Evolutionary conservation across 1,284 basidiomycete species (phyloP).

Genomic region (Schizopora paradoxa): DNA sequence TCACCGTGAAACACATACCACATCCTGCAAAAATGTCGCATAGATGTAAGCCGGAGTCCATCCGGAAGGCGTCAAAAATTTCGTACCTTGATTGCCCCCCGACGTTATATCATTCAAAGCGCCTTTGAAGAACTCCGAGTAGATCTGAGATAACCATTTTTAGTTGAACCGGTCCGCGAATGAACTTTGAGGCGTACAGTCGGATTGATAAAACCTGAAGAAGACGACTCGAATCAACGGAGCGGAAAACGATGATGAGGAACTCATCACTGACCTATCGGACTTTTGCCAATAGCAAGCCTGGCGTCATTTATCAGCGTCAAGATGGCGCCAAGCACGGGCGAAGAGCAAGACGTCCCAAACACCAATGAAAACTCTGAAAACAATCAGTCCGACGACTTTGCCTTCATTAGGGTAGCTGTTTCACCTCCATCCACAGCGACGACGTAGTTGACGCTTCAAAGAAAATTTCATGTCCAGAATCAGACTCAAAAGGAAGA

Average conservation of each 20-base stretch:
- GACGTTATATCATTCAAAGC: slow-evolving; percentile 46
- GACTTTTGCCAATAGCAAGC: slow-evolving; percentile 30
- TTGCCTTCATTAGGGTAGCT: slow-evolving; percentile 22
- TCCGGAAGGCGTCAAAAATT: no score
- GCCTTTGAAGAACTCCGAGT: slow-evolving; percentile 31
- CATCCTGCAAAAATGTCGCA: no score
- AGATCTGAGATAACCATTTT: slow-evolving; percentile 27
- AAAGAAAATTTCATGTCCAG: slow-evolving; percentile 7
- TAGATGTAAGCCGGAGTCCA: no score
- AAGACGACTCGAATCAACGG: background rate
- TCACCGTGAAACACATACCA: background rate
- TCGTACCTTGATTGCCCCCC: slow-evolving; percentile 43
- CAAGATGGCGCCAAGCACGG: slow-evolving; percentile 36
- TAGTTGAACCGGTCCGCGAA: background rate
- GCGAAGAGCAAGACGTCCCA: slow-evolving; percentile 33
- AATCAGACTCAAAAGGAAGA: background rate
- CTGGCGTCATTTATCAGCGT: slow-evolving; percentile 41
- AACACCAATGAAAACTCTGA: slow-evolving; percentile 29
- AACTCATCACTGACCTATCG: slow-evolving; percentile 29
- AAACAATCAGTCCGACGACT: slow-evolving; percentile 18
- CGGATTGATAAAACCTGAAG: slow-evolving; percentile 32
- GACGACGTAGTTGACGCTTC: slow-evolving; percentile 41
- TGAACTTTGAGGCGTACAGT: slow-evolving; percentile 32
- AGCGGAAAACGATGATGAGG: slow-evolving; percentile 1
- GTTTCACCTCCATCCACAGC: slow-evolving; percentile 23